Percentiles rank a stretch among this genome's conserved stretches.
Conservation (phyloP, 1,139 yeast species). For the Candida sojae region DNA sequence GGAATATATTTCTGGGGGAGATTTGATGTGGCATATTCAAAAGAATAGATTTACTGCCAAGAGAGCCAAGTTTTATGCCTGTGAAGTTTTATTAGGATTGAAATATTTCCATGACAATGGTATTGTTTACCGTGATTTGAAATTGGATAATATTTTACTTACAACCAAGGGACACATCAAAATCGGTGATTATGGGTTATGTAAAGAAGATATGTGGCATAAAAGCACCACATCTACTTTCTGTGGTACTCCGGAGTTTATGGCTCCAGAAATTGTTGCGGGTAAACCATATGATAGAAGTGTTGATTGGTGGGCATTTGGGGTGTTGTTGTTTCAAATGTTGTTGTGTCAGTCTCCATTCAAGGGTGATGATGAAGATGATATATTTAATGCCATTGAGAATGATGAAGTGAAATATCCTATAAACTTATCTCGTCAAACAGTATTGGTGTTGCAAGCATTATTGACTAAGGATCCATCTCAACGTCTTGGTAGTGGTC, state of each 20-base stretch:
- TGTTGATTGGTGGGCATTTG: slow-evolving; percentile 99
- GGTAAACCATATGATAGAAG: slow-evolving; percentile 92
- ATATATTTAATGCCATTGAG: slow-evolving; percentile 94
- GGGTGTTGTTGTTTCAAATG: slow-evolving; percentile 95
- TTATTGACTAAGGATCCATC: slow-evolving; percentile 86
- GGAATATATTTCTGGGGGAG: slow-evolving; percentile 98
- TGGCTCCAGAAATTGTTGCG: slow-evolving; percentile 97
- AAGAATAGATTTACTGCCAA: slow-evolving; percentile 85
- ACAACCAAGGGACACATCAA: slow-evolving; percentile 94
- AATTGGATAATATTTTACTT: slow-evolving; percentile 86
- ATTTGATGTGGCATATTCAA: slow-evolving; percentile 98
- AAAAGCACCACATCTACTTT: slow-evolving; percentile 92
- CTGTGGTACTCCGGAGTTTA: slow-evolving; percentile 98
- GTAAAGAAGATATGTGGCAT: slow-evolving; percentile 94
- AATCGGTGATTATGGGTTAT: slow-evolving; percentile 94
- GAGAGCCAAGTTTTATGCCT: slow-evolving; percentile 95
- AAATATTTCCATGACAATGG: slow-evolving; percentile 95
- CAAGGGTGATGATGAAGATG: slow-evolving; percentile 98
- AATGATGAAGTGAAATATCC: slow-evolving; percentile 98
- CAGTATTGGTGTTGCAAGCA: slow-evolving; percentile 91
- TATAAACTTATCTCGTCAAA: slow-evolving; percentile 95
- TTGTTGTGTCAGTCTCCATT: slow-evolving; percentile 94
- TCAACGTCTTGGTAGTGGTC: slow-evolving; percentile 81
- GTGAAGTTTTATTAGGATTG: slow-evolving; percentile 88
- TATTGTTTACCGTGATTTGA: slow-evolving; percentile 93